phyloP scores from a whole-genome alignment of 805 yeast species.

The Candida morakotiae region DNA sequence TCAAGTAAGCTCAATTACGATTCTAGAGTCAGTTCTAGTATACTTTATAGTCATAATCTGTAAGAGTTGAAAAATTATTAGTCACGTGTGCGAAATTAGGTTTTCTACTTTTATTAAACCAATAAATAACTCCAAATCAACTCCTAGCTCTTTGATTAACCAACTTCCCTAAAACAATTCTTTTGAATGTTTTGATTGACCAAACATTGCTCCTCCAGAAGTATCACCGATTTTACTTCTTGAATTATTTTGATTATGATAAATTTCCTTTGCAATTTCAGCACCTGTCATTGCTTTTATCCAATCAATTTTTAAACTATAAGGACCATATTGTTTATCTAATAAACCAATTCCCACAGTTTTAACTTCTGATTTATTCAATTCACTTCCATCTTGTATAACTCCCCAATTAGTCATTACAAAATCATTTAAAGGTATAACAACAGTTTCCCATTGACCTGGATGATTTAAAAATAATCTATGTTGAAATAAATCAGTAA shows the following conservation, averaged over 20 bases:
- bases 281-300: conserved; percentile 63
- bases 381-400: conserved; percentile 43
- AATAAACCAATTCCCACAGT: conserved; percentile 76
- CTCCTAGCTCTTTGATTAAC: too few species aligned
- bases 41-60: too few species aligned
- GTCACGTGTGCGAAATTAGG: too few species aligned
- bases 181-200: conserved; percentile 2
- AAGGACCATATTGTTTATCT: conserved; percentile 78
- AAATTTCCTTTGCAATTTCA: conserved; percentile 40
- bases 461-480: conserved; percentile 67
- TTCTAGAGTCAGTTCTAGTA: too few species aligned
- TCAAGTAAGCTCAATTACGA: too few species aligned
- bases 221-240: conserved; percentile 5
- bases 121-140: too few species aligned
- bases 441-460: conserved; percentile 80
- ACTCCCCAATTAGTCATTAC: conserved; percentile 83
- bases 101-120: too few species aligned
- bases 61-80: too few species aligned
- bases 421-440: conserved; percentile 72
- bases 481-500: conserved; percentile 80
- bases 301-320: conserved; percentile 64
- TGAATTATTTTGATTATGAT: conserved; percentile 21
- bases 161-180: conserved; percentile 5
- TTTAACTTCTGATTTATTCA: conserved; percentile 62
- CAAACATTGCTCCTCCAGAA: conserved; percentile 7